Evolutionary conservation across 345 rosid genomes (phyloP).

Genomic region (Ceriops decandra): DNA sequence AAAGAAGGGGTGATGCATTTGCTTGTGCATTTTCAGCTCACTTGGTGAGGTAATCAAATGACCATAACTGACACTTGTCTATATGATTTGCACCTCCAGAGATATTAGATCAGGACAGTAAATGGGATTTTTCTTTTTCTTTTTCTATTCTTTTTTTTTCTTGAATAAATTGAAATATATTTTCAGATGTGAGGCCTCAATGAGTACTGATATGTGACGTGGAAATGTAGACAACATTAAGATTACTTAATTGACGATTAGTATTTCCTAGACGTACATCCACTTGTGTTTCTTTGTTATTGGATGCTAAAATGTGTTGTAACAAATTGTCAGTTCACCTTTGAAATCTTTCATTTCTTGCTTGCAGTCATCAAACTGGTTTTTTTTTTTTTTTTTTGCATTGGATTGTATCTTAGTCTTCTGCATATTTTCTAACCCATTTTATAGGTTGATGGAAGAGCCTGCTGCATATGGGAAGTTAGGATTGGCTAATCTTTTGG

Average conservation of each 20-base stretch:
- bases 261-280: not conserved
- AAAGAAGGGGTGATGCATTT: constrained; percentile 97
- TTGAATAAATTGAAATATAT: no score
- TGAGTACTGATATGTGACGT: not conserved
- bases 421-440: constrained; percentile 8
- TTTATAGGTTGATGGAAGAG: constrained; percentile 88
- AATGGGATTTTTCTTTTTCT: no score
- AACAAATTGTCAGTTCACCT: not conserved
- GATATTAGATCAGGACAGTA: not conserved
- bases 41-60: constrained; percentile 66
- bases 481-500: constrained; percentile 97
- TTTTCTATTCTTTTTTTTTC: no score
- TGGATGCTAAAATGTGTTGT: not conserved
- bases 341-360: not conserved
- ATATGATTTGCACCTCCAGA: not conserved
- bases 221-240: not conserved
- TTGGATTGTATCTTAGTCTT: constrained; percentile 4
- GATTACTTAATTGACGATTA: not conserved
- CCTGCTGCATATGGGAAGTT: constrained; percentile 98
- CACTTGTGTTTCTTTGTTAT: constrained; percentile 2
- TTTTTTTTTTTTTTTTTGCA: not conserved
- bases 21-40: constrained; percentile 99
- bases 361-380: not conserved
- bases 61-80: not conserved
- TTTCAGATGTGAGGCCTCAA: no score